Conservation (phyloP, 2,329 filamentous ascomycete genomes). For the Sporothrix variecibatus region DNA sequence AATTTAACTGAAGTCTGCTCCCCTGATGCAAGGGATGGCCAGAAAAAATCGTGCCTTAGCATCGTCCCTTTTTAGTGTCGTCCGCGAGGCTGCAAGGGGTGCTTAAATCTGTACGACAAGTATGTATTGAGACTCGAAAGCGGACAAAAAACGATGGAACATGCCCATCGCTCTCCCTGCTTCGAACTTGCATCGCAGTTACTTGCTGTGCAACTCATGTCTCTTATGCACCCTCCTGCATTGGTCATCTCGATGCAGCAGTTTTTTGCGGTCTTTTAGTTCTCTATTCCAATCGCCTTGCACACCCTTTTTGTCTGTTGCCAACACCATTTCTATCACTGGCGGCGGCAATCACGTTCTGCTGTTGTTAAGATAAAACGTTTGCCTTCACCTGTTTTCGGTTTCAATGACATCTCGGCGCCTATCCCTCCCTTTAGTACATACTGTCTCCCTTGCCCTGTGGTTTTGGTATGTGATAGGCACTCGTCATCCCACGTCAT, state of each 20-base stretch:
- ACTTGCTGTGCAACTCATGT: neutral
- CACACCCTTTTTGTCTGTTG: neutral
- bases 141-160: neutral
- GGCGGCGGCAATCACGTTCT: neutral
- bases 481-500: conserved; percentile 23
- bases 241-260: neutral
- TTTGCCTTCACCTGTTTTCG: neutral
- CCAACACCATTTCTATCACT: neutral
- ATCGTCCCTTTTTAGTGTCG: neutral
- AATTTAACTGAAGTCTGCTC: neutral
- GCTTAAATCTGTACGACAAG: neutral
- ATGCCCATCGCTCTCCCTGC: neutral
- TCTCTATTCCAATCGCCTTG: neutral
- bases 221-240: neutral
- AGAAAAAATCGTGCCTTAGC: neutral
- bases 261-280: neutral
- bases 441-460: neutral
- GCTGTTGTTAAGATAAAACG: too few species aligned
- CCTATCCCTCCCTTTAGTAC: too few species aligned
- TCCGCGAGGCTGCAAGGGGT: conserved; percentile 5
- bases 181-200: neutral
- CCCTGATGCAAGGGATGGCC: neutral
- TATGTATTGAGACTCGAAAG: neutral
- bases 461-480: neutral
- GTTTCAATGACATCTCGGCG: neutral